Conservation (phyloP, 1,139 yeast species). For the Lodderomyces metapsilosis region DNA sequence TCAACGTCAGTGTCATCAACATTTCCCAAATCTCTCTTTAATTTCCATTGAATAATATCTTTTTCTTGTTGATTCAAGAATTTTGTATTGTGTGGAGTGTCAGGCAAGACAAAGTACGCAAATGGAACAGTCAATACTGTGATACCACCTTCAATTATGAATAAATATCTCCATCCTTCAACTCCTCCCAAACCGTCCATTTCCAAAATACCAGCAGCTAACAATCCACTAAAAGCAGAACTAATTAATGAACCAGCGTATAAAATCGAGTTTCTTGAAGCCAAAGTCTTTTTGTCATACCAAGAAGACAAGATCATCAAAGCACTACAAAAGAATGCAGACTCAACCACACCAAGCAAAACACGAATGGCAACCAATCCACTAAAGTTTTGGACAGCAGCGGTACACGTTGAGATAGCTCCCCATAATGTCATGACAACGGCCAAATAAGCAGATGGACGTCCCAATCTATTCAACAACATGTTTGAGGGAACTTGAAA, state of each 20-base stretch:
- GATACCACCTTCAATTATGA: constrained; percentile 69
- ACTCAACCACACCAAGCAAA: constrained; percentile 51
- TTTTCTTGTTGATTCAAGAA: constrained; percentile 51
- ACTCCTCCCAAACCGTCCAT: constrained; percentile 40
- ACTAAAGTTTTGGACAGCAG: constrained; percentile 27
- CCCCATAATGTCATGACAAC: constrained; percentile 56
- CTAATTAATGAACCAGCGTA: constrained; percentile 69
- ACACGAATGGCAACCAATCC: constrained; percentile 37
- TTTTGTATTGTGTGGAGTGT: constrained; percentile 59
- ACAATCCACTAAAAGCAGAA: constrained; percentile 81
- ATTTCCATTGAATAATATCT: constrained; percentile 46
- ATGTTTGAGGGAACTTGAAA: constrained; percentile 58
- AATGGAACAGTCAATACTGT: constrained; percentile 59
- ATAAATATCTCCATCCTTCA: constrained; percentile 71
- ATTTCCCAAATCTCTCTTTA: constrained; percentile 39
- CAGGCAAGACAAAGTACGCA: constrained; percentile 65
- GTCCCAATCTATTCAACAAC: constrained; percentile 48
- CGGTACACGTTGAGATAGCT: constrained; percentile 43
- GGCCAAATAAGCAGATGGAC: constrained; percentile 51
- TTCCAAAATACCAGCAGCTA: constrained; percentile 46
- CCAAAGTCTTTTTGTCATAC: constrained; percentile 47
- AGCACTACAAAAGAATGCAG: constrained; percentile 58
- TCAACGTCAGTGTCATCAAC: constrained; percentile 36
- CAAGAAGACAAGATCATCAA: constrained; percentile 48
- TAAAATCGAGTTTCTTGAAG: constrained; percentile 56